Evolutionary conservation across 2,329 filamentous ascomycete species (phyloP).

Genomic region (Capronia coronata): DNA sequence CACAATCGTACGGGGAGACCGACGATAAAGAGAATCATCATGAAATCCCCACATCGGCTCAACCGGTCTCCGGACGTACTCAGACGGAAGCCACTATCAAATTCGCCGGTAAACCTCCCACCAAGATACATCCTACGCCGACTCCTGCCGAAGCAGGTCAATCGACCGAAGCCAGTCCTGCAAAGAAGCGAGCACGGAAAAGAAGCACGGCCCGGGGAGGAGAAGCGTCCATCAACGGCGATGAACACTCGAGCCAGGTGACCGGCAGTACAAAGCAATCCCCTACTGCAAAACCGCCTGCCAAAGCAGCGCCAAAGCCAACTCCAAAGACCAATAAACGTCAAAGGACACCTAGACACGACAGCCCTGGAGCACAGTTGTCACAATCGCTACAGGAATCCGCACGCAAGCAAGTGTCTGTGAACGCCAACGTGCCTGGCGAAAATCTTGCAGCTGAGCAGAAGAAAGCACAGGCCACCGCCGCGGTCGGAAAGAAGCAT

Average conservation of each 20-base stretch:
- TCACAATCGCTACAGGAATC: conserved; percentile 21
- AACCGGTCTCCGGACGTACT: neutral
- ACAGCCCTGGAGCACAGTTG: conserved; percentile 26
- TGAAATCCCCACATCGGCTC: neutral
- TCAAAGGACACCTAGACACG: conserved; percentile 8
- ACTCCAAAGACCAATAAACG: neutral
- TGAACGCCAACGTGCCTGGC: neutral
- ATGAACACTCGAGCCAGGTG: neutral
- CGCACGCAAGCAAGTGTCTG: conserved; percentile 1
- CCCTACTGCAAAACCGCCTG: neutral
- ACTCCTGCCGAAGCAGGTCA: neutral
- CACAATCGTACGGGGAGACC: neutral
- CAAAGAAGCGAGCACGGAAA: neutral
- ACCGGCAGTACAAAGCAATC: neutral
- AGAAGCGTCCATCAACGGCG: neutral
- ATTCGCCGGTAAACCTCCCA: neutral
- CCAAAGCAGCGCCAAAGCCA: neutral
- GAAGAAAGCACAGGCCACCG: neutral
- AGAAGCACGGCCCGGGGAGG: neutral
- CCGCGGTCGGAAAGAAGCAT: conserved; percentile 5
- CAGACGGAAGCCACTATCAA: neutral
- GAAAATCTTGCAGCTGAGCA: conserved; percentile 8
- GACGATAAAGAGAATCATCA: conserved; percentile 9
- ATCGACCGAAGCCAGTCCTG: neutral
- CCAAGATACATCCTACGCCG: neutral